Evolutionary conservation across 192 early-diverging fungal genomes (phyloP).

Genomic region (Lobosporangium transversale): DNA sequence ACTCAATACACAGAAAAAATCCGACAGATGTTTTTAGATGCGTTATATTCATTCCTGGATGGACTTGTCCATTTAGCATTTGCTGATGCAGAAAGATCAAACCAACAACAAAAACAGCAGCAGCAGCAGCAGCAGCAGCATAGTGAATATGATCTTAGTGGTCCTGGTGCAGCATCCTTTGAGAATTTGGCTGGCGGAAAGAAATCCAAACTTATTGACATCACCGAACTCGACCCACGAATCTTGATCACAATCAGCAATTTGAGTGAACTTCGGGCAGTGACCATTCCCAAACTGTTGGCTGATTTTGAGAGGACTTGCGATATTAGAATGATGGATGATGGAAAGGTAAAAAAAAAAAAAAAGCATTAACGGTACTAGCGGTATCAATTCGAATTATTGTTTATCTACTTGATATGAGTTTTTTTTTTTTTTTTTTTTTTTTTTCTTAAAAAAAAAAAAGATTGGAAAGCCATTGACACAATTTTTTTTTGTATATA

Average conservation of each 20-base stretch:
- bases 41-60: conserved; percentile 81
- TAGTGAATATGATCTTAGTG: conserved; percentile 38
- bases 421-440: not conserved
- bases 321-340: conserved; percentile 64
- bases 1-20: conserved; percentile 67
- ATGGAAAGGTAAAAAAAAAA: conserved; percentile 64
- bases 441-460: too few relatives aligned
- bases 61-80: conserved; percentile 78
- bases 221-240: conserved; percentile 64
- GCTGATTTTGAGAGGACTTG: conserved; percentile 77
- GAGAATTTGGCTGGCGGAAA: conserved; percentile 2
- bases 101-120: conserved; percentile 24
- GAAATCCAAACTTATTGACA: conserved; percentile 24
- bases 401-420: too few relatives aligned
- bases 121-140: conserved; percentile 5
- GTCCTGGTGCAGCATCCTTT: conserved; percentile 33
- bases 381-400: not conserved
- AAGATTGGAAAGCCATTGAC: too few relatives aligned
- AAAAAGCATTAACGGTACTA: too few relatives aligned
- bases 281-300: conserved; percentile 81
- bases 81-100: conserved; percentile 56
- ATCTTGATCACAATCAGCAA: conserved; percentile 89
- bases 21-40: conserved; percentile 72
- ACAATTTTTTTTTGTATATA: not conserved
- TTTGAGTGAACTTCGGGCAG: conserved; percentile 74